Evolutionary conservation across 139 green algal species (phyloP).

Genomic region (Tetradesmus lagerheimii): DNA sequence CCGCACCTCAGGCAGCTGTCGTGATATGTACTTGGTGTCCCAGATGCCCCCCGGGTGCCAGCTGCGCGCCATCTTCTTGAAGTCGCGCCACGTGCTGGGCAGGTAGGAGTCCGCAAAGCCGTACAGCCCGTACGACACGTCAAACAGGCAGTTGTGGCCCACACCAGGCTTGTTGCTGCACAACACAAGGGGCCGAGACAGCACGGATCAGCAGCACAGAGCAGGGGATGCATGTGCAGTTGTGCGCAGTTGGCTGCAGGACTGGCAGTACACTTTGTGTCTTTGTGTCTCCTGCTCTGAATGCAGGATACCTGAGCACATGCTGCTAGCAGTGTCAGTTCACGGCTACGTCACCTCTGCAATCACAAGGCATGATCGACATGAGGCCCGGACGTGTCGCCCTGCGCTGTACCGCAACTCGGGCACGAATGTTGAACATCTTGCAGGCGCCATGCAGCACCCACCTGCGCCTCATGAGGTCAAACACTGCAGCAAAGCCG

Average conservation of each 20-base stretch:
- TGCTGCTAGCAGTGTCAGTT: no score
- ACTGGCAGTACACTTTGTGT: no score
- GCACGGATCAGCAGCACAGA: conserved; percentile 71
- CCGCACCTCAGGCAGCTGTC: conserved; percentile 43
- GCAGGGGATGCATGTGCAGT: no score
- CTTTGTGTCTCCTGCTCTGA: no score
- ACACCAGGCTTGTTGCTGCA: conserved; percentile 20
- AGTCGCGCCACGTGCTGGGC: conserved; percentile 38
- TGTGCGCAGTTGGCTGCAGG: no score
- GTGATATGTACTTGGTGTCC: conserved; percentile 79
- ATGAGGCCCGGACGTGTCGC: no score
- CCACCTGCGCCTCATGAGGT: conserved; percentile 41
- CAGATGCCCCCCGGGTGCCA: conserved; percentile 77
- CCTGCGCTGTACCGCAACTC: no score
- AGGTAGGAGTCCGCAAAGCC: conserved; percentile 39
- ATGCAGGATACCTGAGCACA: no score
- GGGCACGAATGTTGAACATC: no score
- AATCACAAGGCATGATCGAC: no score
- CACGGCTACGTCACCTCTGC: no score
- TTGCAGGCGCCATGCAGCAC: conserved; percentile 43
- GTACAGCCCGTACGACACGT: conserved; percentile 42
- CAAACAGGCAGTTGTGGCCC: conserved; percentile 48
- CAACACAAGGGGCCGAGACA: conserved; percentile 62
- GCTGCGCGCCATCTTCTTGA: conserved; percentile 20
- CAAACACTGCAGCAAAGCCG: conserved; percentile 49